Percentiles rank a stretch among this genome's conserved stretches.
Evolutionary conservation across 352 stramenopile species (phyloP).

Genomic region (Globisporangium sylvaticum): DNA sequence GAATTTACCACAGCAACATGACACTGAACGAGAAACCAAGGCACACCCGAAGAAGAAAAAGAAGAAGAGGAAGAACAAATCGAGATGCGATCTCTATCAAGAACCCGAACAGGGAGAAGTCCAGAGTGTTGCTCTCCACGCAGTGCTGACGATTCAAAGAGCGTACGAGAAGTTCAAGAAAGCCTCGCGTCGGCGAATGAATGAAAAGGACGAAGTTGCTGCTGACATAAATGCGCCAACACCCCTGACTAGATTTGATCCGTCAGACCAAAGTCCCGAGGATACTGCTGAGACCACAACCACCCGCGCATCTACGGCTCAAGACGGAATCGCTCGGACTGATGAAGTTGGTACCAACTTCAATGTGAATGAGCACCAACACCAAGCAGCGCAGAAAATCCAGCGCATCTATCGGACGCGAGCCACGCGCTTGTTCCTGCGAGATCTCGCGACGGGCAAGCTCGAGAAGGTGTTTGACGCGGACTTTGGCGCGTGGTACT

Average conservation of each 20-base stretch:
- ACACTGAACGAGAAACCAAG: neutral
- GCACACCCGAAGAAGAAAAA: neutral
- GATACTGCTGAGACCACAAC: neutral
- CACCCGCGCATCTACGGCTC: neutral
- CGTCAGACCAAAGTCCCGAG: neutral
- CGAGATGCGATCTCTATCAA: neutral
- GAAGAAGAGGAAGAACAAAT: neutral
- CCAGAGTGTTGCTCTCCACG: neutral
- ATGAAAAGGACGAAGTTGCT: neutral
- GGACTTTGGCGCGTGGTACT: constrained; percentile 46
- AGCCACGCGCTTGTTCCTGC: constrained; percentile 28
- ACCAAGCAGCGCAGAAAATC: constrained; percentile 30
- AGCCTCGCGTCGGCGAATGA: neutral
- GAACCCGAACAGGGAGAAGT: neutral
- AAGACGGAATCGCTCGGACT: neutral
- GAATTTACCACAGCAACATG: neutral
- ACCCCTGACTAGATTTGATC: neutral
- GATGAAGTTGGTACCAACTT: neutral
- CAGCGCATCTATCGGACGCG: constrained; percentile 35
- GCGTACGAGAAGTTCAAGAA: neutral
- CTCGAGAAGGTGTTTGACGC: constrained; percentile 42
- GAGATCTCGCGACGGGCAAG: constrained; percentile 29
- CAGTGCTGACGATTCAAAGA: neutral
- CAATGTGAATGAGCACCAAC: neutral
- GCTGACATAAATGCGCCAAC: neutral